A percentile compares a stretch with the other conserved stretches of the same genome.
Evolutionary conservation across 2,329 filamentous ascomycete species (phyloP).

Genomic region (Colletotrichum tabaci): DNA sequence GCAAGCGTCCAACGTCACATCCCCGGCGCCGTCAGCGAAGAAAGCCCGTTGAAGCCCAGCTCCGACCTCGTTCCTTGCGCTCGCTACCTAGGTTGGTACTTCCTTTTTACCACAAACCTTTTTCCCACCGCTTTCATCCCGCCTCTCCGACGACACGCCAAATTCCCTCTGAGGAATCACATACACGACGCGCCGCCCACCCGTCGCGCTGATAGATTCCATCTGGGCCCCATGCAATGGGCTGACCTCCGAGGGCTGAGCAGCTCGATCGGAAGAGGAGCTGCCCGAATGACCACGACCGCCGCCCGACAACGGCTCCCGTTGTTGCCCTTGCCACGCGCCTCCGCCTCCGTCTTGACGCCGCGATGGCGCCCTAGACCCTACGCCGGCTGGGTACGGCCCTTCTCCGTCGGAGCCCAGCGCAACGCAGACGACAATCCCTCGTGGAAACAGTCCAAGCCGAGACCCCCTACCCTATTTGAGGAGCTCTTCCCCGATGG

Average conservation of each 20-base stretch:
- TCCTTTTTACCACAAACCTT: background rate
- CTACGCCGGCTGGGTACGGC: background rate
- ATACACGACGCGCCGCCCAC: background rate
- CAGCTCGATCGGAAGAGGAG: slow-evolving; percentile 37
- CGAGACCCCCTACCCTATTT: slow-evolving; percentile 24
- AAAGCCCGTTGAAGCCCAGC: slow-evolving; percentile 9
- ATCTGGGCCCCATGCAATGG: slow-evolving; percentile 40
- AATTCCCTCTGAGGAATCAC: background rate
- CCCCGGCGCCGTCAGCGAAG: background rate
- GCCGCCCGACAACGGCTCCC: slow-evolving; percentile 37
- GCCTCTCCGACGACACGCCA: background rate
- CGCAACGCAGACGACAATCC: background rate
- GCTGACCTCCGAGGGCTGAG: slow-evolving; percentile 41
- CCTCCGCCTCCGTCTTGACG: background rate
- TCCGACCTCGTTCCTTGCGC: background rate
- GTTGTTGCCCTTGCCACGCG: slow-evolving; percentile 18
- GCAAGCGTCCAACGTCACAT: slow-evolving; percentile 14
- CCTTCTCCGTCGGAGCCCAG: background rate
- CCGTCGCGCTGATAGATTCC: slow-evolving; percentile 4
- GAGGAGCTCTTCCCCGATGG: slow-evolving; percentile 38
- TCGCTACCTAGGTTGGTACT: background rate
- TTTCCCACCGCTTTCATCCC: background rate
- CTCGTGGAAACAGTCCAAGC: background rate
- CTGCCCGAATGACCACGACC: slow-evolving; percentile 38
- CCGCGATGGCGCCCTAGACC: slow-evolving; percentile 9